Conservation (phyloP, 805 yeast species). For the Pichia thaimueangensis region DNA sequence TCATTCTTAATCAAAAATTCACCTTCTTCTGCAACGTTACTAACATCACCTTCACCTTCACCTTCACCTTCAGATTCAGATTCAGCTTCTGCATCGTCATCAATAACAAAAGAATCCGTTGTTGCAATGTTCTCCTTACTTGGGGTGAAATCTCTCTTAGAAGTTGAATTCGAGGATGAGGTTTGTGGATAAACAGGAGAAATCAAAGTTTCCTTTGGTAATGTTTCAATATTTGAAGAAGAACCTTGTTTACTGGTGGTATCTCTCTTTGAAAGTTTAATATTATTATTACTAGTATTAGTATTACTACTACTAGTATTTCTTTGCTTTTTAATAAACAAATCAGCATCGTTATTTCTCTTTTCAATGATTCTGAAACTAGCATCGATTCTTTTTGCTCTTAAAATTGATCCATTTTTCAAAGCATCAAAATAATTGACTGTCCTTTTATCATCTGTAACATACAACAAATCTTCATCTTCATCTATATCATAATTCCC, state of each 20-base stretch:
- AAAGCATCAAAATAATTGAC: slow-evolving; percentile 67
- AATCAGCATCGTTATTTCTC: slow-evolving; percentile 12
- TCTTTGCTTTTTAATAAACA: slow-evolving; percentile 9
- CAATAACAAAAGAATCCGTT: slow-evolving; percentile 26
- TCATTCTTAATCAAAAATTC: slow-evolving; percentile 6
- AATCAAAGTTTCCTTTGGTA: slow-evolving; percentile 30
- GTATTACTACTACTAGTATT: neutral
- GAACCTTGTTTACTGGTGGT: neutral
- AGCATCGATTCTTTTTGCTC: slow-evolving; percentile 10
- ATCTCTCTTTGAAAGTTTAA: neutral
- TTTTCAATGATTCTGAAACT: slow-evolving; percentile 9
- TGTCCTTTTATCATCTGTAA: slow-evolving; percentile 31
- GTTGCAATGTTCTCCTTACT: slow-evolving; percentile 15
- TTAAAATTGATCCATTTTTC: slow-evolving; percentile 51
- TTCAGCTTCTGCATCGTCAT: slow-evolving; percentile 21
- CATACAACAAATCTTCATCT: slow-evolving; percentile 46
- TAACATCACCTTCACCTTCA: slow-evolving; percentile 22
- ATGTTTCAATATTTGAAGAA: slow-evolving; percentile 2
- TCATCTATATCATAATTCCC: slow-evolving; percentile 74
- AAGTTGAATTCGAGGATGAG: neutral
- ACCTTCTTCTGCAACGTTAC: slow-evolving; percentile 6
- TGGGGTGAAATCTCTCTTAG: slow-evolving; percentile 10
- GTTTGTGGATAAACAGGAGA: slow-evolving; percentile 21
- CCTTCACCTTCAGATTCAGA: slow-evolving; percentile 14
- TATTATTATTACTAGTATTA: neutral